Evolutionary conservation across 345 rosid species (phyloP).

Genomic region (Raphanus sativus): DNA sequence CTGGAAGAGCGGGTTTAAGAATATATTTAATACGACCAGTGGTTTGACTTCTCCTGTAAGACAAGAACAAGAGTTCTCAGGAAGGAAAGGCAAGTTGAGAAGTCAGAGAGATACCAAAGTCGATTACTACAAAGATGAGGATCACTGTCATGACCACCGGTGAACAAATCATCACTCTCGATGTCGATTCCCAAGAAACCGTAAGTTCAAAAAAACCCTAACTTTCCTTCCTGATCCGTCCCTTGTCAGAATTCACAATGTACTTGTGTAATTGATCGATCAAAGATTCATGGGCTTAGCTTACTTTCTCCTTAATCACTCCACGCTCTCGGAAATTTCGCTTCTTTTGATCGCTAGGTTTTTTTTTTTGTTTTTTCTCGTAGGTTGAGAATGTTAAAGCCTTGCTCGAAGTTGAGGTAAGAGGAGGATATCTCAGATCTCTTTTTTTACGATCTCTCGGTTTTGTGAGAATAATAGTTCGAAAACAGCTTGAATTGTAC

Average conservation of each 20-base stretch:
- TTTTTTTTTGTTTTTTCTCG: neutral
- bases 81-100: conserved; percentile 15
- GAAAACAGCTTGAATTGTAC: conserved; percentile 3
- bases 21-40: neutral
- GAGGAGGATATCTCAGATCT: conserved; percentile 30
- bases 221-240: conserved; percentile 21
- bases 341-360: neutral
- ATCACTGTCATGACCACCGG: conserved; percentile 90
- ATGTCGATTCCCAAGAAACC: conserved; percentile 85
- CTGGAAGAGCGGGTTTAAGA: neutral
- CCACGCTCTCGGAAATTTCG: neutral
- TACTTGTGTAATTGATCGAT: neutral
- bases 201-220: conserved; percentile 44
- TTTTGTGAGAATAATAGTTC: neutral
- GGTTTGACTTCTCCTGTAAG: conserved; percentile 20
- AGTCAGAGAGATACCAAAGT: conserved; percentile 23
- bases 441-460: neutral
- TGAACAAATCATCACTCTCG: conserved; percentile 77
- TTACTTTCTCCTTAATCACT: neutral
- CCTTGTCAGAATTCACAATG: conserved; percentile 28
- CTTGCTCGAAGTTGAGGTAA: conserved; percentile 95
- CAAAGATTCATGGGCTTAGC: conserved; percentile 2
- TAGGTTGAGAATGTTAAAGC: conserved; percentile 98
- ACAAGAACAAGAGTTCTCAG: neutral
- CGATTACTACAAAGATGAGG: conserved; percentile 49